Base-by-base conservation (phyloP, 352 stramenopile species). In the Phytophthora pseudosyringae region DNA sequence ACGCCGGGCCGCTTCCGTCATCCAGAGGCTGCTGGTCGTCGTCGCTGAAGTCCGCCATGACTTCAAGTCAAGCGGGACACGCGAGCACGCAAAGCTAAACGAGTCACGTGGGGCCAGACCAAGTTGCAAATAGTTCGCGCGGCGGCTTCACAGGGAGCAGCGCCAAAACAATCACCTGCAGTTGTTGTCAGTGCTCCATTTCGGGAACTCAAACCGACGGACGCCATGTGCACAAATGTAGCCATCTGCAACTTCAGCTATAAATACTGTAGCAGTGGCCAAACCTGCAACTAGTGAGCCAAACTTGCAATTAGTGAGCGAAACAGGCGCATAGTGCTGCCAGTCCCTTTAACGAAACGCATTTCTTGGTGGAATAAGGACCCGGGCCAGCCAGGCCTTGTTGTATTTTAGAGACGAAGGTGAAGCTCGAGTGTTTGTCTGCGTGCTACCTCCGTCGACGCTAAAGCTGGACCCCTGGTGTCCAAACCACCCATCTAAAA, bases 1-100 rank as follows among this genome's bases (percentile, higher is more conserved):
- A 72, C 3, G 43, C 59, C 21, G 48, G 49, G 1, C 67, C 48
- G 9, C 53, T 36, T 46, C 70, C 52, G 1, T 63, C 66, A 35
- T 69, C 60, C 10, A 52, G 10, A n/a, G 29, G 26, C 11, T 68
- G 50, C 8, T 68, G 43, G 5, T 76, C 60, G 15, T 71, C 59
- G 15, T 81, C 71, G 11, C 67, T 70, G 36, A 62, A 59, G 46
- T 75, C 62, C 47, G 49, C 50, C 67, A 75, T 71, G 28, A 33
- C 49, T 48, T 65, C 16, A 40, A 41, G 44, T 21, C 25, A 55
- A 47, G 32, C 45, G 46, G 16, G n/a, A 47, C 26, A 57, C 25
- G 40, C 29, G 16, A 54, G 28, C 28, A 64, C 31, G 16, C 16
- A 45, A 44, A 18, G 21, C 33, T 28, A 40, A 21, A 21, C 21